Base-by-base conservation (phyloP, 1,139 yeast species). In the Citeromyces hawaiiensis region DNA sequence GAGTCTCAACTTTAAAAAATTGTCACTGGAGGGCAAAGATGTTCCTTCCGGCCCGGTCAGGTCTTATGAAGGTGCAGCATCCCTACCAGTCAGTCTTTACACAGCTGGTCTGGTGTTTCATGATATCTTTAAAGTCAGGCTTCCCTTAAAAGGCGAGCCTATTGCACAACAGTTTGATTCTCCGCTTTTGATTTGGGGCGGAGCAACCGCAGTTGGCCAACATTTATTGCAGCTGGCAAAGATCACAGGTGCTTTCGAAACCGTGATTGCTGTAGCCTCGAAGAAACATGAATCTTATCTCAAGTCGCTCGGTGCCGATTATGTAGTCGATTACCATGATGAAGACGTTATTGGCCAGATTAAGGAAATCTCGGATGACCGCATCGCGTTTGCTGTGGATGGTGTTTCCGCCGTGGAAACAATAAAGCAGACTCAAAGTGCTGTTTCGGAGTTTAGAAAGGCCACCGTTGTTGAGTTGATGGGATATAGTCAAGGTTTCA, bases 21-120 rank as follows among this genome's bases (percentile, higher is more conserved):
- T 43, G 17, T 6, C 17, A 9, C 44, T 46, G 18, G 23, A 38
- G 19, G 36, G 43, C 6, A 55, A 55, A 6, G 45, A 45, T 9
- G 47, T 56, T 35, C 54, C 66, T 38, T 51, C 60, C 30, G 70
- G 70, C 2, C 47, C 51, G 0, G 59, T 76, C 33, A 55, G 57
- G 42, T 60, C 77, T 5, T 74, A 64, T 47, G 85, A 77, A 56
- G 77, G 70, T 39, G 86, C 85, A 21, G 78, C 82, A 2, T 59
- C 79, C 14, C 50, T 74, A 18, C 68, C 79, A 11, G 60, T 76
- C 39, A 68, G 76, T 23, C 51, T 73, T 36, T 52, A 51, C 35
- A 74, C 81, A 7, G 67, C 73, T 19, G 72, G 63, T 44, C 29
- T 54, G 39, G 52, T 62, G n/a, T 58, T 50, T 37, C 47, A 51